Percentiles rank a stretch among this genome's conserved stretches.
phyloP scores from a whole-genome alignment of 495 filamentous ascomycete species.

The Ramalina intermedia region DNA sequence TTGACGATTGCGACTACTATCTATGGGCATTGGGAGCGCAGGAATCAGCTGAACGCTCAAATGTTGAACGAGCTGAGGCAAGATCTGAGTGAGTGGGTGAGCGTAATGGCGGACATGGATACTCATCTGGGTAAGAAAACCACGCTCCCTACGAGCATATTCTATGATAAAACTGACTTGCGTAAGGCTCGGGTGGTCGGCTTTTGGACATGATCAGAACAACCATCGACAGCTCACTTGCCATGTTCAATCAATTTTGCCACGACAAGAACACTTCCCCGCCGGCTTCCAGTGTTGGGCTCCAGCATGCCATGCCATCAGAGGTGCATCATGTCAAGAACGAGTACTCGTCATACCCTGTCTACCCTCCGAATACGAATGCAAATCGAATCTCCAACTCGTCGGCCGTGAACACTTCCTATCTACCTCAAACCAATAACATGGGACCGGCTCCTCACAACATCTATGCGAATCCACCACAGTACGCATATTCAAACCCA shows the following conservation, averaged over 20 bases:
- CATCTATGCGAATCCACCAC: conserved; percentile 5
- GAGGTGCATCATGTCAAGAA: neutral
- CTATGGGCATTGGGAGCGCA: conserved; percentile 53
- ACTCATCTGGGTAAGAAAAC: conserved; percentile 41
- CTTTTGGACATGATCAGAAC: conserved; percentile 19
- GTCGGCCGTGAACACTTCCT: conserved; percentile 1
- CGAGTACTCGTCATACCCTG: neutral
- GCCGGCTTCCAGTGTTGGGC: neutral
- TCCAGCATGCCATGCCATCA: conserved; percentile 1
- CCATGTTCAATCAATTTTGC: conserved; percentile 15
- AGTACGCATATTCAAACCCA: conserved; percentile 7
- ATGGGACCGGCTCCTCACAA: neutral
- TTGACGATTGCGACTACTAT: conserved; percentile 59
- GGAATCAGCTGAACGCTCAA: conserved; percentile 35
- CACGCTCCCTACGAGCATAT: neutral
- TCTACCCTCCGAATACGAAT: neutral
- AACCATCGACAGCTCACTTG: conserved; percentile 19
- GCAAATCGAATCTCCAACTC: neutral
- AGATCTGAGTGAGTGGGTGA: conserved; percentile 58
- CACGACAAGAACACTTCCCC: conserved; percentile 7
- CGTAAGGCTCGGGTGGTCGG: conserved; percentile 24
- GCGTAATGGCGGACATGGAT: conserved; percentile 50
- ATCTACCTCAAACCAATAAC: neutral
- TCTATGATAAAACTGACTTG: conserved; percentile 7
- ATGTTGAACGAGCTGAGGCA: conserved; percentile 41